Evolutionary conservation across 257 asterid species (phyloP).

Genomic region (Scutellaria baicalensis): DNA sequence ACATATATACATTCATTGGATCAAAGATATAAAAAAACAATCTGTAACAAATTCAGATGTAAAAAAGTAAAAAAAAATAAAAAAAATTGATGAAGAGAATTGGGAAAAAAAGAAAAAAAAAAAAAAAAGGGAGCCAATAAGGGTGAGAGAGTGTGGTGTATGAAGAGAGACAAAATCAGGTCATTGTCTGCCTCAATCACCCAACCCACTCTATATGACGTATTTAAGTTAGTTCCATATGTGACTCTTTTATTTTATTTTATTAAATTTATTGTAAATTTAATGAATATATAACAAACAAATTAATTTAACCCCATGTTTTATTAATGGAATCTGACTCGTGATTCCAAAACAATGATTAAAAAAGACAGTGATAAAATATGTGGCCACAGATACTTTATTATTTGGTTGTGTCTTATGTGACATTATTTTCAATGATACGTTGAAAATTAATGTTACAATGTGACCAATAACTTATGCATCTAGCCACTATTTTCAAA

Average conservation of each 20-base stretch:
- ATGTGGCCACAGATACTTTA: background rate
- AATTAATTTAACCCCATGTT: background rate
- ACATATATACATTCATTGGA: too few species aligned
- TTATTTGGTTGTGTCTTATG: background rate
- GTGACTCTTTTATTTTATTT: background rate
- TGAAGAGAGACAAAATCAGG: background rate
- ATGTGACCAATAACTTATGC: slow-evolving; percentile 2
- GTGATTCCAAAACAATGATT: background rate
- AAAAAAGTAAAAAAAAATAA: too few species aligned
- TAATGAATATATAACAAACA: background rate
- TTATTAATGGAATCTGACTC: slow-evolving; percentile 21
- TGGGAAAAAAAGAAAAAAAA: too few species aligned
- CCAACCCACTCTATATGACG: slow-evolving; percentile 14
- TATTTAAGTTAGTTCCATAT: slow-evolving; percentile 18
- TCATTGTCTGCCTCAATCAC: slow-evolving; percentile 13
- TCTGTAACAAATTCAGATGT: too few species aligned
- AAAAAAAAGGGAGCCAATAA: too few species aligned
- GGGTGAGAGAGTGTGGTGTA: slow-evolving; percentile 1
- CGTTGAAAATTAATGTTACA: background rate
- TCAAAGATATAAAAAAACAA: too few species aligned
- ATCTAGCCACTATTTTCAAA: background rate
- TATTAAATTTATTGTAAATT: background rate
- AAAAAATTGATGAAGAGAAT: too few species aligned
- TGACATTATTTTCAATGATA: slow-evolving; percentile 1
- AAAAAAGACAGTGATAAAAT: background rate